These are phyloP conservation scores for Adenanthera pavonina DNA, from an alignment of 306 rosid species.

Conservation along the genomic window DNA sequence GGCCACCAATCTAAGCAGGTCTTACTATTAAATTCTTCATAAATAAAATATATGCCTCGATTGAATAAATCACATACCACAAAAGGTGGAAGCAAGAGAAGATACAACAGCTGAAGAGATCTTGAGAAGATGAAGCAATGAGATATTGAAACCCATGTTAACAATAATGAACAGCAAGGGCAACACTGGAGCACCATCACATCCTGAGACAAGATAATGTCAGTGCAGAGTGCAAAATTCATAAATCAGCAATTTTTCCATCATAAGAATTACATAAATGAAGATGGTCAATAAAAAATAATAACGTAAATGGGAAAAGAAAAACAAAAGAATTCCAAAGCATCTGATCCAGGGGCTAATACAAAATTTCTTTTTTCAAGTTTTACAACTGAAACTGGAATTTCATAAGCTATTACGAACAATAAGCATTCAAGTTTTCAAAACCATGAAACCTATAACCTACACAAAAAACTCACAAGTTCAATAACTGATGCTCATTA, in stretches of 20 bases:
- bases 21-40: not conserved
- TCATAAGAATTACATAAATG: not conserved
- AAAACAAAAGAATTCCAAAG: slow-evolving; percentile 23
- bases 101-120: slow-evolving; percentile 93
- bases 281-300: not conserved
- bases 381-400: slow-evolving; percentile 5
- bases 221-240: slow-evolving; percentile 11
- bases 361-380: slow-evolving; percentile 21
- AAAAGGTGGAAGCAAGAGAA: slow-evolving; percentile 86
- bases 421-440: slow-evolving; percentile 9
- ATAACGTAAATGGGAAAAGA: not conserved
- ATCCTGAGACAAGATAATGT: slow-evolving; percentile 46
- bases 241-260: slow-evolving; percentile 21
- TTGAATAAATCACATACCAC: slow-evolving; percentile 60
- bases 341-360: slow-evolving; percentile 23
- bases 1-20: slow-evolving; percentile 3
- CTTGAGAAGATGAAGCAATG: slow-evolving; percentile 87
- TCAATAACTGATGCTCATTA: slow-evolving; percentile 9
- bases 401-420: slow-evolving; percentile 26
- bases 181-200: slow-evolving; percentile 60
- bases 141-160: slow-evolving; percentile 67
- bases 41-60: not conserved
- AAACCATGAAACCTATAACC: slow-evolving; percentile 19
- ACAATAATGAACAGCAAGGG: slow-evolving; percentile 53
- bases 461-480: slow-evolving; percentile 14